phyloP scores from a whole-genome alignment of 345 rosid genomes.

The Eucalyptus polyanthemos region DNA sequence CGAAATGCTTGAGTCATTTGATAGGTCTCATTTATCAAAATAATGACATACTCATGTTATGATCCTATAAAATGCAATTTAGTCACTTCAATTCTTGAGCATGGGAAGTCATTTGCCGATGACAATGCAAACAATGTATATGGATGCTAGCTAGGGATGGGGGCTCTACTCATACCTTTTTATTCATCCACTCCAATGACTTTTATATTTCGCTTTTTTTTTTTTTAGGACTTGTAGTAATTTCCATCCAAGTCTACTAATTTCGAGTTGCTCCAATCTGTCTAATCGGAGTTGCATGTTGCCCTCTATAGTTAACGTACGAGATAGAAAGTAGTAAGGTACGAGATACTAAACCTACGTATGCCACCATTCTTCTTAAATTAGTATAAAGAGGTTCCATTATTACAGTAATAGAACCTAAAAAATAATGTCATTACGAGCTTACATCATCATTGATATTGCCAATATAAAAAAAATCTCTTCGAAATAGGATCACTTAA shows the following conservation, averaged over 20 bases:
- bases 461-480: no score
- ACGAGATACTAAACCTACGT: fast-evolving
- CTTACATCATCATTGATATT: neutral
- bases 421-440: no score
- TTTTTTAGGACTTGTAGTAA: no score
- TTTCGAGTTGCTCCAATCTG: fast-evolving
- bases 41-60: fast-evolving
- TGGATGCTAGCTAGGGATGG: no score
- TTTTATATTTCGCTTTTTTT: no score
- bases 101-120: fast-evolving
- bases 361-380: neutral
- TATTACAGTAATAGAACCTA: no score
- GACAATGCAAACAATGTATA: no score
- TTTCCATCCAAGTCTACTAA: neutral
- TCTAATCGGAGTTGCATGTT: fast-evolving
- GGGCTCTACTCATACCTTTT: no score
- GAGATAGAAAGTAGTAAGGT: neutral
- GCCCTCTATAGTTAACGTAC: neutral
- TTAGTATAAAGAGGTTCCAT: neutral
- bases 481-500: no score
- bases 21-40: no score
- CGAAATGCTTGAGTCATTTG: fast-evolving
- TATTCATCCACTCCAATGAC: no score
- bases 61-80: fast-evolving
- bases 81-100: fast-evolving